Evolutionary conservation across 1,139 yeast genomes (phyloP).

Genomic region (Ogataea hybrid): DNA sequence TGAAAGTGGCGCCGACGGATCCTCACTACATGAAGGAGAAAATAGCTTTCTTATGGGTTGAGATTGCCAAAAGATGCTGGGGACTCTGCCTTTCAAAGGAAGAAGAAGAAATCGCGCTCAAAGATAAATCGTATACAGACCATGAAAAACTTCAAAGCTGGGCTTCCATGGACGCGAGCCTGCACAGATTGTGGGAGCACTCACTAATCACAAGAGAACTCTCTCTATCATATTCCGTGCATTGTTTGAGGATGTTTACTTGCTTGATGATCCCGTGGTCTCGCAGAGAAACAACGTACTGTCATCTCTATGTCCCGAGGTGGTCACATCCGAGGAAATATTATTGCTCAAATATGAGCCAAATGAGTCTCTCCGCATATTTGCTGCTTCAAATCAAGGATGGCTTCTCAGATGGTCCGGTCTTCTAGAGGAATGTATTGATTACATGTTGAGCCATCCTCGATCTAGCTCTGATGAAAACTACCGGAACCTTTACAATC

Average conservation of each 20-base stretch:
- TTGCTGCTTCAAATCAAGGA: conserved; percentile 71
- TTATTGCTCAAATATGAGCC: conserved; percentile 70
- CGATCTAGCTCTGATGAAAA: conserved; percentile 22
- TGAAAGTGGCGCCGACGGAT: conserved; percentile 57
- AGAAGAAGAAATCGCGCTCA: conserved; percentile 27
- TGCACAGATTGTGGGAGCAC: conserved; percentile 71
- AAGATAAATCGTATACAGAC: conserved; percentile 29
- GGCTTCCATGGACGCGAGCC: conserved; percentile 80
- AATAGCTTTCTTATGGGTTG: conserved; percentile 87
- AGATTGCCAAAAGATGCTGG: conserved; percentile 92
- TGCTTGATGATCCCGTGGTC: conserved; percentile 89
- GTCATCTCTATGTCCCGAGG: conserved; percentile 79
- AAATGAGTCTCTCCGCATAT: conserved; percentile 56
- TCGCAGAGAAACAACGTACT: conserved; percentile 75
- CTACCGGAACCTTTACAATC: conserved; percentile 37
- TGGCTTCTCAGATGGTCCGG: conserved; percentile 84
- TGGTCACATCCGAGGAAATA: conserved; percentile 69
- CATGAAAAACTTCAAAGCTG: conserved; percentile 69
- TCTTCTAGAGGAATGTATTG: conserved; percentile 54
- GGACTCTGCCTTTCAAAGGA: conserved; percentile 45
- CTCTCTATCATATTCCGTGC: conserved; percentile 78
- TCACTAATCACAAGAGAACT: conserved; percentile 68
- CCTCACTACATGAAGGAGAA: conserved; percentile 92
- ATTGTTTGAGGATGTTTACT: conserved; percentile 89
- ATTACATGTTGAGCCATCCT: conserved; percentile 23